A percentile compares a stretch with the other conserved stretches of the same genome.
Conservation (phyloP, 306 rosid species). For the Vigna unguiculata region DNA sequence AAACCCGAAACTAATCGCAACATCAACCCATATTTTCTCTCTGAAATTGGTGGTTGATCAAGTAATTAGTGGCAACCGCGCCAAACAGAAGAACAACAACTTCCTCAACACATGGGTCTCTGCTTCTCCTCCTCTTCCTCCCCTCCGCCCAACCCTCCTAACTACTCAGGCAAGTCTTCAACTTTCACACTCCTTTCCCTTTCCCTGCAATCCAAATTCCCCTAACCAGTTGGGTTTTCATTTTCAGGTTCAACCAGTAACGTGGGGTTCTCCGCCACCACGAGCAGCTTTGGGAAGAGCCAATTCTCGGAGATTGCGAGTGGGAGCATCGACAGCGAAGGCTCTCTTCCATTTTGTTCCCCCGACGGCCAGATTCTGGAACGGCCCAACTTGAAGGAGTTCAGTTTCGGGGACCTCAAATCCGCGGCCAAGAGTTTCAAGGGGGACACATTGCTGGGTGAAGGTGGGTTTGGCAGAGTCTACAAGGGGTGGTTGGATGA, state of each 20-base stretch:
- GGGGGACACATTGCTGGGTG: constrained; percentile 69
- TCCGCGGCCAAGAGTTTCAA: constrained; percentile 73
- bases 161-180: constrained; percentile 56
- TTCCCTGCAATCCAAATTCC: not conserved
- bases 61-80: no score
- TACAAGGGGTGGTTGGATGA: constrained; percentile 90
- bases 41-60: constrained; percentile 8
- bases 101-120: constrained; percentile 57
- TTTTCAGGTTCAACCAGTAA: constrained; percentile 54
- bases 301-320: constrained; percentile 65
- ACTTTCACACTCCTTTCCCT: constrained; percentile 28
- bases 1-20: not conserved
- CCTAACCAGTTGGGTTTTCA: not conserved
- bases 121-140: constrained; percentile 53
- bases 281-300: constrained; percentile 62
- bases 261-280: constrained; percentile 54
- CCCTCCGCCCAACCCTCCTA: constrained; percentile 32
- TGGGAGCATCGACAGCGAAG: constrained; percentile 47
- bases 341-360: constrained; percentile 6
- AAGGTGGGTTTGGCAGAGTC: constrained; percentile 91
- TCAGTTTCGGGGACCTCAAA: constrained; percentile 65
- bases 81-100: not conserved
- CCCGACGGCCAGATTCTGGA: constrained; percentile 59
- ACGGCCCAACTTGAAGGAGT: constrained; percentile 65
- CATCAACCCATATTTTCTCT: not conserved